Percentiles rank a stretch among this genome's conserved stretches.
These are phyloP conservation scores for Amanita pseudoporphyria DNA, from an alignment of 768 basidiomycete genomes.

Conservation along the genomic window DNA sequence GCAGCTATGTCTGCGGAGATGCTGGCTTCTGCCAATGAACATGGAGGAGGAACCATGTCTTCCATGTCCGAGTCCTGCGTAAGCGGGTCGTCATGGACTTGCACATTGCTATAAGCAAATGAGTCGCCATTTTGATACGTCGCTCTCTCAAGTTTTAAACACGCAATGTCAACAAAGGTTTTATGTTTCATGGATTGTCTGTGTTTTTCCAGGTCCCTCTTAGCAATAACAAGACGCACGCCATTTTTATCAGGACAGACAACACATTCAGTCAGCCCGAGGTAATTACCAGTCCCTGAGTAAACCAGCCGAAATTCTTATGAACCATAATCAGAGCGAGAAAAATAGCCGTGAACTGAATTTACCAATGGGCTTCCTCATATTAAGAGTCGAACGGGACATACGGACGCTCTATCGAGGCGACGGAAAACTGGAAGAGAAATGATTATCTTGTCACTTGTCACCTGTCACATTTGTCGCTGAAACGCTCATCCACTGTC, in stretches of 20 bases:
- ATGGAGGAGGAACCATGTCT: not conserved
- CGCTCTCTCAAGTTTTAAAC: not conserved
- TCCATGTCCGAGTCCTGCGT: not conserved
- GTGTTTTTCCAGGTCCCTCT: constrained; percentile 1
- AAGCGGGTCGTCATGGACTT: not conserved
- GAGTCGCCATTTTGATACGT: not conserved
- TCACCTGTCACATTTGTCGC: not conserved
- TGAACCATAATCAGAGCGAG: not conserved
- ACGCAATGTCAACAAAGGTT: not conserved
- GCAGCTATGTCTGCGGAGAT: not conserved
- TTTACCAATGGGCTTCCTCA: not conserved
- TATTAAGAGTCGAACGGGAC: not conserved
- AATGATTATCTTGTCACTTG: not conserved
- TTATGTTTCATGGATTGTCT: not conserved
- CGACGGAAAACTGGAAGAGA: too few species aligned
- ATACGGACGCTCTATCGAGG: not conserved
- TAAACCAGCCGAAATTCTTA: not conserved
- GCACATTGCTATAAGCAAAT: not conserved
- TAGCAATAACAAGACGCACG: not conserved
- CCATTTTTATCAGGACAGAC: not conserved
- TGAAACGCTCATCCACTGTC: too few species aligned
- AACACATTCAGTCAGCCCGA: not conserved
- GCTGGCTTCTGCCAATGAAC: not conserved
- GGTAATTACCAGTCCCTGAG: not conserved
- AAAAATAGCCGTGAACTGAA: not conserved